Conservation (phyloP, 768 basidiomycete species). For the Kwoniella newhampshirensis region DNA sequence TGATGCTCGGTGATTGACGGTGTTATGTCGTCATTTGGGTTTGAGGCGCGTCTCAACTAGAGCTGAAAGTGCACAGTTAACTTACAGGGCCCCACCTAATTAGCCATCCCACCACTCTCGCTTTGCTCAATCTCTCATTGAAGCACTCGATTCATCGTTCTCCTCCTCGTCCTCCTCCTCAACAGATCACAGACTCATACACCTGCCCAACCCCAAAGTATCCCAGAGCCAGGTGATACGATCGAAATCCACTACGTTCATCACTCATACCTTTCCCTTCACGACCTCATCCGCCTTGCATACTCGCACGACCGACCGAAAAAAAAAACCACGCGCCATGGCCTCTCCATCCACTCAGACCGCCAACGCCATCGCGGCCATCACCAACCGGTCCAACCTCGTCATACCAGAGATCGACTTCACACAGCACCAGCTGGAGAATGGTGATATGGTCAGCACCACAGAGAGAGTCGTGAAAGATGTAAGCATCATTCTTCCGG, state of each 20-base stretch:
- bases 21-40: slow-evolving; percentile 15
- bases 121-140: neutral
- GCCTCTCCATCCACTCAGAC: slow-evolving; percentile 46
- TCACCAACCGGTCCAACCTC: slow-evolving; percentile 39
- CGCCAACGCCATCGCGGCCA: slow-evolving; percentile 46
- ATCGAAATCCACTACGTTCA: no score
- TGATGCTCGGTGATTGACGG: slow-evolving; percentile 9
- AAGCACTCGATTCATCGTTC: neutral
- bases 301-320: no score
- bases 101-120: neutral
- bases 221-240: no score
- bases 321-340: slow-evolving; percentile 23
- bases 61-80: no score
- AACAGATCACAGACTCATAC: neutral
- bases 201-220: no score
- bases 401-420: slow-evolving; percentile 72
- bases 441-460: slow-evolving; percentile 85
- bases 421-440: slow-evolving; percentile 86
- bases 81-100: slow-evolving; percentile 5
- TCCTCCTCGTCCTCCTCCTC: slow-evolving; percentile 2
- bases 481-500: slow-evolving; percentile 57
- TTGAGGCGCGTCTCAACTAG: slow-evolving; percentile 19
- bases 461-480: slow-evolving; percentile 96
- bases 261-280: no score
- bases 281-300: no score